These are phyloP conservation scores for Trichosporon ovoides DNA, from an alignment of 1,284 basidiomycete species.

Conservation along the genomic window DNA sequence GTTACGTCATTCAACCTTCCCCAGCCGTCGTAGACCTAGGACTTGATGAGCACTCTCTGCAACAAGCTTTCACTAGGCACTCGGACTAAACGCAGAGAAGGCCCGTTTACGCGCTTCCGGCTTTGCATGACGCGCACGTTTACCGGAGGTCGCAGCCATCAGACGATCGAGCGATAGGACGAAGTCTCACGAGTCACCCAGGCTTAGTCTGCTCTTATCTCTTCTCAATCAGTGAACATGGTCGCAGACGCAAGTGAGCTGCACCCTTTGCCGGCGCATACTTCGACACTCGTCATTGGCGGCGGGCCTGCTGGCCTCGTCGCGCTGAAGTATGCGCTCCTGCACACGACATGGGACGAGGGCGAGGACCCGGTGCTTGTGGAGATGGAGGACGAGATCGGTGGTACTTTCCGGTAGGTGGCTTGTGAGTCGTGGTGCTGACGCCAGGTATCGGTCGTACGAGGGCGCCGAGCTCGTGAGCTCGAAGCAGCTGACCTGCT, in stretches of 20 bases:
- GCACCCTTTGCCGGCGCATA: slow-evolving; percentile 17
- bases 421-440: neutral
- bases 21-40: too few species aligned
- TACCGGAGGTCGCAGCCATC: neutral
- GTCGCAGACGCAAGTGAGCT: neutral
- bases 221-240: neutral
- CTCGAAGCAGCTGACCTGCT: slow-evolving; percentile 57
- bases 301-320: slow-evolving; percentile 62
- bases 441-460: slow-evolving; percentile 35
- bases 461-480: slow-evolving; percentile 54
- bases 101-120: too few species aligned
- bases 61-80: too few species aligned
- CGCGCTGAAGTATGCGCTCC: slow-evolving; percentile 57
- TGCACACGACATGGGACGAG: slow-evolving; percentile 46
- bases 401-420: slow-evolving; percentile 57
- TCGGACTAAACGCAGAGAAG: too few species aligned
- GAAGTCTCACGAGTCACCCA: too few species aligned
- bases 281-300: slow-evolving; percentile 49
- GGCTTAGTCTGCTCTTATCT: neutral
- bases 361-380: slow-evolving; percentile 55
- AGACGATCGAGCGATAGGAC: neutral
- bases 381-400: slow-evolving; percentile 59
- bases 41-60: too few species aligned
- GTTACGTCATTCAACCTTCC: slow-evolving; percentile 7
- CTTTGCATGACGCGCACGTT: too few species aligned